Evolutionary conservation across 2,329 filamentous ascomycete species (phyloP).

Genomic region (Penicillium brasilianum): DNA sequence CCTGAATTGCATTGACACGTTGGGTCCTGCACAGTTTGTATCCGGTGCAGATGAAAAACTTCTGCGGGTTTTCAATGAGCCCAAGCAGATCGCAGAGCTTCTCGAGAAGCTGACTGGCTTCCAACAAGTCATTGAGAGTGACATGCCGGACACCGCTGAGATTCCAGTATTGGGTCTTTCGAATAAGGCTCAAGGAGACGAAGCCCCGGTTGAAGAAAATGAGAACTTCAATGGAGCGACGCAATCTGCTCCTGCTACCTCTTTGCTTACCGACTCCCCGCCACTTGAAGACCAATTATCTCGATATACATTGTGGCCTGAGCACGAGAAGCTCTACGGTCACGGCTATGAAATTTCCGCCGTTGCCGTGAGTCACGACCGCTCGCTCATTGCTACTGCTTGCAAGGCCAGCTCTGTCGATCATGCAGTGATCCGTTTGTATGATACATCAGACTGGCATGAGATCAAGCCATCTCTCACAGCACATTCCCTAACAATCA

Average conservation of each 20-base stretch:
- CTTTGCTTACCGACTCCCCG: constrained; percentile 69
- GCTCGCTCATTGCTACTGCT: constrained; percentile 80
- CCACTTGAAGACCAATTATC: constrained; percentile 89
- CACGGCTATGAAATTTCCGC: constrained; percentile 97
- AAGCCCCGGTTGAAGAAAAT: constrained; percentile 35
- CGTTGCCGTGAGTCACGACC: constrained; percentile 76
- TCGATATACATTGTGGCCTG: constrained; percentile 91
- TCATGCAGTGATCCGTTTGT: constrained; percentile 91
- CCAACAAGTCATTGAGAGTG: constrained; percentile 41
- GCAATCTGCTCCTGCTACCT: constrained; percentile 28
- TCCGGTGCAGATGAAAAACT: constrained; percentile 97
- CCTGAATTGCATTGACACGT: constrained; percentile 85
- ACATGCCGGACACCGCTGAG: constrained; percentile 83
- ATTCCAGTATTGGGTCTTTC: constrained; percentile 95
- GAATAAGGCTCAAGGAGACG: constrained; percentile 80
- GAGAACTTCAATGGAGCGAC: constrained; percentile 50
- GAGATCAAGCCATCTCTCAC: constrained; percentile 81
- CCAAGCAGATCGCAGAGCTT: constrained; percentile 78
- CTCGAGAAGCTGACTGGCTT: constrained; percentile 72
- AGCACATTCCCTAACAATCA: constrained; percentile 87
- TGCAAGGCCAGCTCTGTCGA: constrained; percentile 92
- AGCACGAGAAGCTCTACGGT: constrained; percentile 94
- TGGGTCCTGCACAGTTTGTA: constrained; percentile 78
- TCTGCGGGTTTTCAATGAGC: constrained; percentile 92
- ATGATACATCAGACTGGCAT: constrained; percentile 85